A percentile compares a stretch with the other conserved stretches of the same genome.
These are phyloP conservation scores for Anthoceros angustus DNA, from an alignment of 225 moss, liverwort and hornwort genomes.

Conservation along the genomic window DNA sequence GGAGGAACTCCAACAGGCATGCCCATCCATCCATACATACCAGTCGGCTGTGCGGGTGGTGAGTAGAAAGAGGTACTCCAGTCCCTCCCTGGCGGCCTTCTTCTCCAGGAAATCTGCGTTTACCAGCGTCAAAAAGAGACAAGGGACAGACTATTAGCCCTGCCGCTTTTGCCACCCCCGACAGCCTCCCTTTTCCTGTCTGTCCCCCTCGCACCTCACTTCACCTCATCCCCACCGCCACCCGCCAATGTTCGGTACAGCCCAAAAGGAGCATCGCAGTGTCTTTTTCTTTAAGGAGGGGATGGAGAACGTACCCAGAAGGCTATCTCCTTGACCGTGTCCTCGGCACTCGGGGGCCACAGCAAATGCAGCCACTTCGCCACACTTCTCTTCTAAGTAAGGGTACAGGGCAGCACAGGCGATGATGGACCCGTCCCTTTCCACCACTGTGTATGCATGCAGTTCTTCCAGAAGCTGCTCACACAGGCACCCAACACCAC, in stretches of 20 bases:
- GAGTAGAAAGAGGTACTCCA: constrained; percentile 61
- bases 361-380: constrained; percentile 90
- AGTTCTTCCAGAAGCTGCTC: constrained; percentile 62
- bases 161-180: background rate
- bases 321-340: constrained; percentile 63
- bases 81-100: constrained; percentile 41
- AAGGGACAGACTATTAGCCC: background rate
- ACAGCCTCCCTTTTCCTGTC: too few relatives aligned
- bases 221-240: too few relatives aligned
- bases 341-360: constrained; percentile 92
- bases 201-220: too few relatives aligned
- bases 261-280: too few relatives aligned
- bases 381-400: constrained; percentile 39
- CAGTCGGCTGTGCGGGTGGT: constrained; percentile 89
- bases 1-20: background rate
- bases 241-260: too few relatives aligned
- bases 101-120: constrained; percentile 70
- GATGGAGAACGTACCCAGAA: constrained; percentile 44
- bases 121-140: constrained; percentile 10
- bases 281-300: background rate
- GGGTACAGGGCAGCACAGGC: constrained; percentile 76
- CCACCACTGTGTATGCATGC: constrained; percentile 60
- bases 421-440: constrained; percentile 80
- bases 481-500: background rate
- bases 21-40: constrained; percentile 18